Evolutionary conservation across 202 grass and related monocot species (phyloP).

Genomic region (Cymbopogon flexuosus): DNA sequence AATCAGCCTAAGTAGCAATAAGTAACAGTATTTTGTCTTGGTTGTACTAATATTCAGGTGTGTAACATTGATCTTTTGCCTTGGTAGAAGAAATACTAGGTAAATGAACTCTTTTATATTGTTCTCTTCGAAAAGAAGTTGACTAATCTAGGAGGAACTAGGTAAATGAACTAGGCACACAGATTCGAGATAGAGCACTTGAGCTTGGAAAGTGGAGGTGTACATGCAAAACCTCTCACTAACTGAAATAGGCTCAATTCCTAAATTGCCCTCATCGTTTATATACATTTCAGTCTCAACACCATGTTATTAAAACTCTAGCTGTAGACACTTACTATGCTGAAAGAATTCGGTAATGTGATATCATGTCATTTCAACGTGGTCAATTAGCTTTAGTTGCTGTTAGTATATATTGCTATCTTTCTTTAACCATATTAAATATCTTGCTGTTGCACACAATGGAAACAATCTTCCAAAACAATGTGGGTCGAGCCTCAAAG

Average conservation of each 20-base stretch:
- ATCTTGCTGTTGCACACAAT: neutral
- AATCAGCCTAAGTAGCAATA: neutral
- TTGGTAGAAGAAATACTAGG: neutral
- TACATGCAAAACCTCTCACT: neutral
- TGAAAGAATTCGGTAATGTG: neutral
- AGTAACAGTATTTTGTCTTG: neutral
- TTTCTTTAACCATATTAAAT: neutral
- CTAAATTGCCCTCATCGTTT: neutral
- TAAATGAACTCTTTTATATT: slow-evolving; percentile 16
- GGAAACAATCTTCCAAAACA: neutral
- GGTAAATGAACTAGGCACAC: neutral
- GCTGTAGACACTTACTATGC: neutral
- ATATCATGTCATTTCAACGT: neutral
- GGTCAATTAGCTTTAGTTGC: neutral
- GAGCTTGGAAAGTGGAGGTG: neutral
- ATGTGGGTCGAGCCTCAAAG: neutral
- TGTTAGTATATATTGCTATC: neutral
- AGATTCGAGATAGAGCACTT: neutral
- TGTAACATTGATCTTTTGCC: slow-evolving; percentile 6
- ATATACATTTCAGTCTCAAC: neutral
- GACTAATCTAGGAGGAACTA: neutral
- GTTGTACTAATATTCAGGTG: slow-evolving; percentile 5
- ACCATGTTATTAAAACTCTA: neutral
- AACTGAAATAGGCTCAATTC: neutral
- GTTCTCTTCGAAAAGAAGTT: neutral